Base-by-base conservation (phyloP, 2,329 filamentous ascomycete species). In the Orbilia quercus region DNA sequence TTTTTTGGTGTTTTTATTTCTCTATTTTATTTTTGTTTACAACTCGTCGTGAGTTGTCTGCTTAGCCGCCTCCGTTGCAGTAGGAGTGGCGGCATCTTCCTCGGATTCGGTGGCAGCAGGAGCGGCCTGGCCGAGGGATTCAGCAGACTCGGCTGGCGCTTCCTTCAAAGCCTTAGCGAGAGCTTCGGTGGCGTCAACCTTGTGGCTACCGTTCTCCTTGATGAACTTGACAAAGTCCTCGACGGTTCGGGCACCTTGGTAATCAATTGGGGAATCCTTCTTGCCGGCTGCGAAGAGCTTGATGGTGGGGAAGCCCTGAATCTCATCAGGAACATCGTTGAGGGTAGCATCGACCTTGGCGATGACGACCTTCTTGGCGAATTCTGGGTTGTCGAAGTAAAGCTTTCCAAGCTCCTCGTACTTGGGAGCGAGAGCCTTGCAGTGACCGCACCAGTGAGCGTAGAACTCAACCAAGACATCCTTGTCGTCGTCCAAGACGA, bases 401-500 rank as follows among this genome's bases (percentile, higher is more conserved):
- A 85, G 83, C 54, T 84, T 81, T 50, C 88, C 95, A 45, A 99
- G 88, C 80, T 99, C 91, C 81, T 99, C 95, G 82, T 96, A 99
- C 71, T 96, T 84, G 54, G 95, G 96, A 14, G 95, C 95, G 34
- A 99, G 90, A 79, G 84, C 96, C 87, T 98, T 98, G 91, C 95
- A 99, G 86, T 99, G 95, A 31, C 95, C 96, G 80, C 95, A 99
- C 95, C 95, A 99, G 76, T 95, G 95, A 72, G 95, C 95, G 84
- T 99, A 99, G 85, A 96, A 98, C 85, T 99, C 95, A 76, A 99
- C 84, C 77, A 99, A 87, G 71, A 99, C 95, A 82, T 99, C 95
- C 90, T 98, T 98, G 81, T 89, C 86, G 82, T 96, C 90, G 80
- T 99, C 90, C 64, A 97, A 86, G 79, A 99, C 93, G 77, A 98